Base-by-base conservation (phyloP, 2,329 filamentous ascomycete species). In the Talaromyces sp. region DNA sequence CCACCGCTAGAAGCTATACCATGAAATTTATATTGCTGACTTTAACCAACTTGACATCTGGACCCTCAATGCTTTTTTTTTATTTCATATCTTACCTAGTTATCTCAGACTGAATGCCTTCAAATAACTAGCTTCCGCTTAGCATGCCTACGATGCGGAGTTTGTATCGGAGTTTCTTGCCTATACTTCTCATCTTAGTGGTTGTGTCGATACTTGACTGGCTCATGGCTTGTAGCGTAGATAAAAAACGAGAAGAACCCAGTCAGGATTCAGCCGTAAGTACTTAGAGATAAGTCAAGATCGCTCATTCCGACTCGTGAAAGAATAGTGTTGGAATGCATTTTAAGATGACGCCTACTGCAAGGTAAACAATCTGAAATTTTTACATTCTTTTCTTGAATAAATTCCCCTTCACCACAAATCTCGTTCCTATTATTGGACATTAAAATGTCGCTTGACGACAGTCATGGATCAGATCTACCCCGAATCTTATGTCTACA, bases 401-500 rank as follows among this genome's bases (percentile, higher is more conserved):
- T 23, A 7, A 23, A 27, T 6, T 47, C 23, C 5, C 23, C 4
- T 27, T 12, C 16, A 8, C 33, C 33, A 47, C 10, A 47, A 9
- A 14, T 27, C 8, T 4, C 4, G 7, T 18, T 47, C 18, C 18
- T 18, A 23, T 27, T 47, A 5, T 27, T 10, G 12, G 6, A 47
- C 23, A 6, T 47, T 9, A 57, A 27, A n/a, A 61, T 61, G 59
- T 34, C 54, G 6, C 34, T 18, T n/a, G 28, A 31, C 31, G 53
- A 52, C 18, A 50, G 53, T 5, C 28, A 47, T 0, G 64, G 54
- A 10, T 54, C 64, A 2, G 36, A 64, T 47, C 59, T 65, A 33
- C 89, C 89, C 3, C 87, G 89, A 62, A 86, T 93, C 67, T 87
- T 93, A 66, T 92, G 89, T 75, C 85, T 93, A 16, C 90, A 93